Evolutionary conservation across 2,329 filamentous ascomycete species (phyloP).

Genomic region (Penicillium frequentans): DNA sequence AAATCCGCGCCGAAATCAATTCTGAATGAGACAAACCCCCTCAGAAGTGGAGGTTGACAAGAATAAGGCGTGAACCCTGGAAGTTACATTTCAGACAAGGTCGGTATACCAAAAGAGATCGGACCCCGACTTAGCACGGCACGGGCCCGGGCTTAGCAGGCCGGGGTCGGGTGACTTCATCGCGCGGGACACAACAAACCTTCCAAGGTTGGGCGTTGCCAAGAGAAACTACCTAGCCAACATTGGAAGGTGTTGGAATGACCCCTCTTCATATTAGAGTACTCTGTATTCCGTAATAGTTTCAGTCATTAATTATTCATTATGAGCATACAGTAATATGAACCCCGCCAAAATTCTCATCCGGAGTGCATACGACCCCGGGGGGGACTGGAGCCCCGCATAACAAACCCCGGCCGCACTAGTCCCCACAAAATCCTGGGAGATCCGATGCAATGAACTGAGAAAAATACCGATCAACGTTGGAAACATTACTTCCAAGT

Average conservation of each 20-base stretch:
- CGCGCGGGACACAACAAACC: not conserved
- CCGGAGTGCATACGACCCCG: not conserved
- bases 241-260: not conserved
- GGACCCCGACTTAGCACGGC: not conserved
- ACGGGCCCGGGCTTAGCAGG: not conserved
- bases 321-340: not conserved
- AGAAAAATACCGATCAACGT: too few relatives aligned
- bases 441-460: too few relatives aligned
- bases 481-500: too few relatives aligned
- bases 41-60: too few relatives aligned
- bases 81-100: too few relatives aligned
- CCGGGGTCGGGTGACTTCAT: not conserved
- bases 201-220: not conserved
- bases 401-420: too few relatives aligned
- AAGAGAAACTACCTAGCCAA: not conserved
- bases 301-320: too few relatives aligned
- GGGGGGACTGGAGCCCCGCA: not conserved
- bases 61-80: too few relatives aligned
- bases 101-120: too few relatives aligned
- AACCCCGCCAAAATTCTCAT: not conserved
- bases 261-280: not conserved
- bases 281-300: not conserved
- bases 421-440: too few relatives aligned
- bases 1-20: too few relatives aligned
- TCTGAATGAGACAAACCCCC: too few relatives aligned